Base-by-base conservation (phyloP, 2,329 filamentous ascomycete genomes). In the Microdochium paspali region DNA sequence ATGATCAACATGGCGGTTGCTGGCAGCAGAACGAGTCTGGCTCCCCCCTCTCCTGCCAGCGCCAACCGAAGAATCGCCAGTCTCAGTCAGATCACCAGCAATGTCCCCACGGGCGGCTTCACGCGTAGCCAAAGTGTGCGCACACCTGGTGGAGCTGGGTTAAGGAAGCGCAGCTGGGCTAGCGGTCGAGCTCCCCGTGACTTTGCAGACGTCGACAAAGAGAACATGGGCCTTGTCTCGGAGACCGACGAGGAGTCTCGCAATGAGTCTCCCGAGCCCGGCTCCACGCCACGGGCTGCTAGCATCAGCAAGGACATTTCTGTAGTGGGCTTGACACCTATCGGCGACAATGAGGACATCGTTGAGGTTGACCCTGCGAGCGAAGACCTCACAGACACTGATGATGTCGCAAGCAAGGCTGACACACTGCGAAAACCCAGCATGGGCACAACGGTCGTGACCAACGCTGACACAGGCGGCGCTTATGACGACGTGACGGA, bases 21-120 rank as follows among this genome's bases (percentile, higher is more conserved):
- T 4, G 67, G 77, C 56, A 72, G 74, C 63, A 66, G 74, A 20
- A 61, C 49, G 52, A 77, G 60, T 58, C 69, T 66, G 45, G 67
- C 60, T 46, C 64, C 58, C 48, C 64, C 79, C 2, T 71, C 67
- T 18, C 66, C 75, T 44, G 69, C 71, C 18, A 70, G 79, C 58
- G 73, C 83, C 61, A 76, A 82, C 61, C 79, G 91, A 35, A 82
- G 93, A 44, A 96, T 97, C 58, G 78, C 94, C 50, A 95, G 89
- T 45, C 79, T 97, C 30, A 94, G 85, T 62, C 88, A 96, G 66
- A 94, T 97, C 56, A 87, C 81, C 47, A 83, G 84, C 61, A 91
- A 93, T 59, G 72, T 79, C 28, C 72, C 81, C 5, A 69, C 67
- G 7, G 76, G 79, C 20, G 80, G 79, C 44, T 73, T 95, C 54